Conservation (phyloP, 768 basidiomycete species). For the Lanmaoa pseudosensibilis region DNA sequence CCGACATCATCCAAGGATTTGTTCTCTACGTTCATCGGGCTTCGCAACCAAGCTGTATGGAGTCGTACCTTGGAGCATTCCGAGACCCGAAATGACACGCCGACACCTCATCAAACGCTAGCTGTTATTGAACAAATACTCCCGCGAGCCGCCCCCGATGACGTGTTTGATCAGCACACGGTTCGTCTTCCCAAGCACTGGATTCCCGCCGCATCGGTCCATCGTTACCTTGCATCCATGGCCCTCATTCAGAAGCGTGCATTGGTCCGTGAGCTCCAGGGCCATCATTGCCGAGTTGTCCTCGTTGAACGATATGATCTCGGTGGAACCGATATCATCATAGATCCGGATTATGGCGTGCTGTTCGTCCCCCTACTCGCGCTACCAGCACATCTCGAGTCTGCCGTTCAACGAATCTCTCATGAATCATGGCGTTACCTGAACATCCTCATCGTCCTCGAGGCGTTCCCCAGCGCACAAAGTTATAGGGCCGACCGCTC, state of each 20-base stretch:
- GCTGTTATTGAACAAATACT: conserved; percentile 13
- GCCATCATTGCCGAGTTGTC: conserved; percentile 45
- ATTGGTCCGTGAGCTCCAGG: conserved; percentile 52
- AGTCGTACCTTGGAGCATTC: conserved; percentile 5
- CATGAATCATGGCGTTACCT: conserved; percentile 63
- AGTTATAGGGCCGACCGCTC: conserved; percentile 24
- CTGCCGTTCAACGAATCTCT: conserved; percentile 45
- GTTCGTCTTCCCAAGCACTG: conserved; percentile 40
- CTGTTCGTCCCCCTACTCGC: conserved; percentile 46
- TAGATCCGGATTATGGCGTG: conserved; percentile 62
- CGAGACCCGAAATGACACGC: conserved; percentile 14
- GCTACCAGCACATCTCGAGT: conserved; percentile 51
- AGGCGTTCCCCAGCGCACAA: conserved; percentile 58
- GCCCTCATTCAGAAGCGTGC: conserved; percentile 66
- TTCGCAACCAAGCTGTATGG: conserved; percentile 21
- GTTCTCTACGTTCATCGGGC: conserved; percentile 26
- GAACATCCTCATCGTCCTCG: conserved; percentile 59
- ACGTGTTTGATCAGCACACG: conserved; percentile 45
- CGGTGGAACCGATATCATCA: conserved; percentile 60
- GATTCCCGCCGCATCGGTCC: conserved; percentile 36
- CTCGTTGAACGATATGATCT: conserved; percentile 67
- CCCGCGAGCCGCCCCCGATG: conserved; percentile 37
- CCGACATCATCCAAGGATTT: conserved; percentile 27
- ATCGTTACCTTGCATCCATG: conserved; percentile 71
- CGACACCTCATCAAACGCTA: conserved; percentile 5